Evolutionary conservation across 108 stramenopile genomes (phyloP).

Genomic region (Stephanodiscus triporus): DNA sequence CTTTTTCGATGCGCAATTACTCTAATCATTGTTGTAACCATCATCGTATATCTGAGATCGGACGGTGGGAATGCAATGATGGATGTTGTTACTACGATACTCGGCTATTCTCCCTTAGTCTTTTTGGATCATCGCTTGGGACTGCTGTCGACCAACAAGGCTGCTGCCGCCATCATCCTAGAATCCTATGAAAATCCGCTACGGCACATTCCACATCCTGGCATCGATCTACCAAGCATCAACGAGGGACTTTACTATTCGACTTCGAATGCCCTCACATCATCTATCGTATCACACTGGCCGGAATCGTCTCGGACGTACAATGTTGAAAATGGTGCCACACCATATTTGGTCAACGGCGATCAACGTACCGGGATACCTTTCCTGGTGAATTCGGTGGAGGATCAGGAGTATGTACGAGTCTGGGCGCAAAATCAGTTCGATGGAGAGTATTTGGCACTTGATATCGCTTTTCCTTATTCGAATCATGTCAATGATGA

Average conservation of each 20-base stretch:
- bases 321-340: conserved; percentile 55
- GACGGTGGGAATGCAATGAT: conserved; percentile 23
- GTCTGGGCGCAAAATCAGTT: conserved; percentile 55
- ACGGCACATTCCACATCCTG: conserved; percentile 19
- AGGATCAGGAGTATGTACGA: conserved; percentile 55
- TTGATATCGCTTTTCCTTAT: conserved; percentile 84
- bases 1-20: conserved; percentile 33
- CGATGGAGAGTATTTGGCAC: conserved; percentile 70
- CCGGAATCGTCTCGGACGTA: conserved; percentile 58
- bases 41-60: conserved; percentile 36
- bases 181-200: no score
- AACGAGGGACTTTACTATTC: conserved; percentile 72
- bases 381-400: conserved; percentile 62
- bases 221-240: conserved; percentile 53
- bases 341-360: conserved; percentile 78
- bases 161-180: no score
- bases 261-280: conserved; percentile 50
- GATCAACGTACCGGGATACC: conserved; percentile 85
- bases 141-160: no score
- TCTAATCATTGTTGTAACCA: conserved; percentile 17
- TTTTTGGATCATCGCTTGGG: no score
- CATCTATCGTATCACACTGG: conserved; percentile 58
- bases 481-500: conserved; percentile 1
- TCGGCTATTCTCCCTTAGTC: no score
- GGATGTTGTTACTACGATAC: background rate